Evolutionary conservation across 441 rosid species (phyloP).

Genomic region (Arabidopsis hybrid): DNA sequence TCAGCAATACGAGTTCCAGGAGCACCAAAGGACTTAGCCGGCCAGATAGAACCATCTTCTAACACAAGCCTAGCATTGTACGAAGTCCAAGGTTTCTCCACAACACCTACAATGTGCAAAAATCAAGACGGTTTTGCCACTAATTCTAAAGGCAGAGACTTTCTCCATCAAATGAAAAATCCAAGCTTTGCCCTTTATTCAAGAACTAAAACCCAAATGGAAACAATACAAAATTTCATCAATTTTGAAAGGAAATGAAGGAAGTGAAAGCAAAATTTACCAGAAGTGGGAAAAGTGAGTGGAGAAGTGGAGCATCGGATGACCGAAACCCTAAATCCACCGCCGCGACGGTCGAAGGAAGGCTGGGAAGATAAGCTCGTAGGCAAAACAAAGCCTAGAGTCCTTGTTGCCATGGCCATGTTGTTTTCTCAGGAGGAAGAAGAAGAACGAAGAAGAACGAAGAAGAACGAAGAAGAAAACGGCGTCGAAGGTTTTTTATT

Average conservation of each 20-base stretch:
- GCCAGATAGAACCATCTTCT: conserved; percentile 94
- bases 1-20: conserved; percentile 93
- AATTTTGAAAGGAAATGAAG: not conserved
- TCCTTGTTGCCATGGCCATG: conserved; percentile 47
- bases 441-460: too few species aligned
- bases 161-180: not conserved
- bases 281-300: conserved; percentile 52
- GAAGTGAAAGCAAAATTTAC: conserved; percentile 39
- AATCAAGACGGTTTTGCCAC: not conserved
- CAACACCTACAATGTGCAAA: conserved; percentile 59
- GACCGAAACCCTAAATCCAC: conserved; percentile 42
- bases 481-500: too few species aligned
- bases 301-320: conserved; percentile 61
- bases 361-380: conserved; percentile 29
- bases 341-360: conserved; percentile 35
- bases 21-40: conserved; percentile 95
- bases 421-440: conserved; percentile 14
- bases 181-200: conserved; percentile 2
- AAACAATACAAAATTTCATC: not conserved
- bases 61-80: conserved; percentile 89
- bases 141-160: too few species aligned
- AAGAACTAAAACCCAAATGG: not conserved
- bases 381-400: conserved; percentile 41
- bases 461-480: too few species aligned
- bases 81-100: conserved; percentile 83